Percentiles rank a stretch among this genome's conserved stretches.
Conservation (phyloP, 164 flowering plant species). For the Taxillus chinensis region DNA sequence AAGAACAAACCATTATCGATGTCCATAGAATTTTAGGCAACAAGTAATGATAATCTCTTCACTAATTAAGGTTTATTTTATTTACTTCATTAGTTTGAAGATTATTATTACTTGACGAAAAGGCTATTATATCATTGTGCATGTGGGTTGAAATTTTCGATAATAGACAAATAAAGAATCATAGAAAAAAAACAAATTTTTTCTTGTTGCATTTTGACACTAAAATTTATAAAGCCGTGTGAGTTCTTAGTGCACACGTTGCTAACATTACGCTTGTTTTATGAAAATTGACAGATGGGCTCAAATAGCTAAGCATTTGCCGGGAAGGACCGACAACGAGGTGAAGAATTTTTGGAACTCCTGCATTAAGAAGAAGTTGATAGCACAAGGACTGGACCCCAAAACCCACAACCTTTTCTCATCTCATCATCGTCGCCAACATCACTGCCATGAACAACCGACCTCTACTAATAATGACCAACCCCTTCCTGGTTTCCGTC, state of each 20-base stretch:
- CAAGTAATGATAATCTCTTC: constrained; percentile 9
- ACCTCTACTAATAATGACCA: neutral
- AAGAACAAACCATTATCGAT: constrained; percentile 32
- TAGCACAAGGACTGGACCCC: constrained; percentile 60
- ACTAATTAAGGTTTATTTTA: too few relatives aligned
- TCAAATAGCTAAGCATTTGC: constrained; percentile 57
- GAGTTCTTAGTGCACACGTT: too few relatives aligned
- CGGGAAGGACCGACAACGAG: constrained; percentile 65
- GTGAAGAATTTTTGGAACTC: constrained; percentile 70
- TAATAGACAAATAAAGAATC: too few relatives aligned
- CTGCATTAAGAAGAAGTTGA: constrained; percentile 60
- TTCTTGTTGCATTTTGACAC: too few relatives aligned
- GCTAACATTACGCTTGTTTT: too few relatives aligned
- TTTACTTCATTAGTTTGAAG: too few relatives aligned
- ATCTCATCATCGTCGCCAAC: constrained; percentile 9
- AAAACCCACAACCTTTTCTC: constrained; percentile 43
- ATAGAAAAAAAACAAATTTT: too few relatives aligned
- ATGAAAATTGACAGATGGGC: constrained; percentile 36
- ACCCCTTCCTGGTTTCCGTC: constrained; percentile 6
- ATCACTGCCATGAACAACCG: constrained; percentile 6
- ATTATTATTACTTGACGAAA: too few relatives aligned
- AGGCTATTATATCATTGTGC: too few relatives aligned
- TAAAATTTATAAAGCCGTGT: too few relatives aligned
- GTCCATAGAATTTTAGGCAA: constrained; percentile 37
- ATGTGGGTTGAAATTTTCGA: too few relatives aligned